A percentile compares a stretch with the other conserved stretches of the same genome.
Evolutionary conservation across 177 flowering plant genomes (phyloP).

Genomic region (Vitis hybrid): DNA sequence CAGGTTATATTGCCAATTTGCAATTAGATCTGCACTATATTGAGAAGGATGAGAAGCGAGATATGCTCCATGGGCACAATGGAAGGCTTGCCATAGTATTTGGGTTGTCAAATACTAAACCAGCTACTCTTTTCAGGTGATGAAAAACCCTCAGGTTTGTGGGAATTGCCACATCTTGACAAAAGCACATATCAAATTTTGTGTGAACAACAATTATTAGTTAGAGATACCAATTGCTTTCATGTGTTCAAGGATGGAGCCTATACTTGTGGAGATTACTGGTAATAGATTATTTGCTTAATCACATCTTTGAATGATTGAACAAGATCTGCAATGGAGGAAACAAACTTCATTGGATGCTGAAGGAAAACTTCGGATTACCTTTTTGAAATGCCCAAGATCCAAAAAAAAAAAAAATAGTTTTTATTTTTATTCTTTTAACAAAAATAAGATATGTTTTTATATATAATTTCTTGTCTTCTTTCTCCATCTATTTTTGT

Average conservation of each 20-base stretch:
- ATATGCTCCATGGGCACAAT: slow-evolving; percentile 47
- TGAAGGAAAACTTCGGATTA: too few species aligned
- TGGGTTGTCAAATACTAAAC: slow-evolving; percentile 46
- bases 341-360: too few species aligned
- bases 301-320: too few species aligned
- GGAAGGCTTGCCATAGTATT: slow-evolving; percentile 60
- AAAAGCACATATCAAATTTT: slow-evolving; percentile 46
- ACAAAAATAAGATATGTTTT: too few species aligned
- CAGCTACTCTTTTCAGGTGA: slow-evolving; percentile 45
- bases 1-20: slow-evolving; percentile 46
- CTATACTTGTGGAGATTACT: slow-evolving; percentile 52
- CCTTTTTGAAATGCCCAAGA: too few species aligned
- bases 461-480: too few species aligned
- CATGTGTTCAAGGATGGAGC: slow-evolving; percentile 48
- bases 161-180: slow-evolving; percentile 57
- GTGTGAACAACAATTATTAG: slow-evolving; percentile 36
- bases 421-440: too few species aligned
- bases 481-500: too few species aligned
- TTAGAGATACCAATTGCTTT: slow-evolving; percentile 56
- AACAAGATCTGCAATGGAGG: too few species aligned
- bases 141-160: slow-evolving; percentile 59
- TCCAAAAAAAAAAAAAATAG: too few species aligned
- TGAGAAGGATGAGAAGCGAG: slow-evolving; percentile 46
- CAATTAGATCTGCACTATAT: slow-evolving; percentile 45
- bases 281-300: slow-evolving; percentile 26